Evolutionary conservation across 306 rosid genomes (phyloP).

Genomic region (Echinosophora koreensis): DNA sequence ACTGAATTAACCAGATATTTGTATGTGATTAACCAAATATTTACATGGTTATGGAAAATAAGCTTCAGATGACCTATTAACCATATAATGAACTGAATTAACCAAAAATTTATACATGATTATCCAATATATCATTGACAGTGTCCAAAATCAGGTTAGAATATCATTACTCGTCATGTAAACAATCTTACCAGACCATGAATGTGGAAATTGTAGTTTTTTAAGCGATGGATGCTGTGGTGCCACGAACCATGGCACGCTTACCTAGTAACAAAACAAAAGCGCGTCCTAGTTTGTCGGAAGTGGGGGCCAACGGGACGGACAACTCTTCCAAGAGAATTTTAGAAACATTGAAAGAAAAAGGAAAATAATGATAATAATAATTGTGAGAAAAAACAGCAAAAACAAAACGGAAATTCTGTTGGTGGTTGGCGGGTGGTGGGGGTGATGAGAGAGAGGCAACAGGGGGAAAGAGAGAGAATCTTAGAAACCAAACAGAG

Average conservation of each 20-base stretch:
- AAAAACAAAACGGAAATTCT: conserved; percentile 26
- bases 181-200: background rate
- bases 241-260: conserved; percentile 3
- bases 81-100: no score
- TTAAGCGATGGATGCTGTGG: conserved; percentile 23
- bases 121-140: no score
- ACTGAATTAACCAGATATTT: no score
- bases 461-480: conserved; percentile 40
- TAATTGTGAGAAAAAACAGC: background rate
- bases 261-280: conserved; percentile 41
- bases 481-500: conserved; percentile 34
- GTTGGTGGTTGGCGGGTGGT: conserved; percentile 60
- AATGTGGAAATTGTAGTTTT: background rate
- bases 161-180: no score
- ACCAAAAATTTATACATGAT: no score
- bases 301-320: conserved; percentile 11
- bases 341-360: conserved; percentile 8
- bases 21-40: no score
- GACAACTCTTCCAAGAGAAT: background rate
- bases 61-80: no score
- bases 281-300: conserved; percentile 39
- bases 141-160: no score
- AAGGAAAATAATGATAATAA: background rate
- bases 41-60: no score
- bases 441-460: conserved; percentile 64